Evolutionary conservation across 2,329 filamentous ascomycete genomes (phyloP).

Genomic region (Trichoderma sp.): DNA sequence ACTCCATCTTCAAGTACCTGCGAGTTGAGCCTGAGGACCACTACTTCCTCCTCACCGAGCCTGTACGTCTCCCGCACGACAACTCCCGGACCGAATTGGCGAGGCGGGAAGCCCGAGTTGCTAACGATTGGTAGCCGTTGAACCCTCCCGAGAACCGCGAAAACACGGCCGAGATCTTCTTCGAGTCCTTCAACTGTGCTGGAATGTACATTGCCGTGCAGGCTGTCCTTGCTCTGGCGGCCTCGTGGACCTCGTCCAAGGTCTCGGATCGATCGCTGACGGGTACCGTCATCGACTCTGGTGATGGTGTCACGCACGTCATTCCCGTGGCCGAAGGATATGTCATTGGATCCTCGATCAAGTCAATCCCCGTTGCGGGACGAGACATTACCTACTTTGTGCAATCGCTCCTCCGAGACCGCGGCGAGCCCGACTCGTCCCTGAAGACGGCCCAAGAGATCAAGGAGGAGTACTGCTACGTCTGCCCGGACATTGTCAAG

Average conservation of each 20-base stretch:
- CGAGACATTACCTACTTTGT: slow-evolving; percentile 99
- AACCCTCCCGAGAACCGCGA: slow-evolving; percentile 99
- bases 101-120: neutral
- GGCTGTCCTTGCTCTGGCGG: slow-evolving; percentile 91
- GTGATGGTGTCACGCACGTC: slow-evolving; percentile 98
- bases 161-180: slow-evolving; percentile 99
- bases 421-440: slow-evolving; percentile 93
- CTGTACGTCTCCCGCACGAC: slow-evolving; percentile 59
- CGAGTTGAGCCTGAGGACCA: slow-evolving; percentile 98
- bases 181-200: slow-evolving; percentile 99
- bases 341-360: slow-evolving; percentile 98
- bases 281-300: slow-evolving; percentile 96
- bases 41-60: slow-evolving; percentile 96
- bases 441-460: slow-evolving; percentile 97
- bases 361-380: slow-evolving; percentile 96
- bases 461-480: slow-evolving; percentile 98
- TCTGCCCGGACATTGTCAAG: slow-evolving; percentile 98
- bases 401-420: slow-evolving; percentile 91
- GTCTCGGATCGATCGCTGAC: slow-evolving; percentile 94
- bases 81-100: slow-evolving; percentile 5
- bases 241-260: slow-evolving; percentile 98
- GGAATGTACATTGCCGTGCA: slow-evolving; percentile 99
- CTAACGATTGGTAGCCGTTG: slow-evolving; percentile 64
- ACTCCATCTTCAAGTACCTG: slow-evolving; percentile 99
- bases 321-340: slow-evolving; percentile 98